Conservation (phyloP, 192 early-diverging fungal species). For the Rhizophagus sp. region DNA sequence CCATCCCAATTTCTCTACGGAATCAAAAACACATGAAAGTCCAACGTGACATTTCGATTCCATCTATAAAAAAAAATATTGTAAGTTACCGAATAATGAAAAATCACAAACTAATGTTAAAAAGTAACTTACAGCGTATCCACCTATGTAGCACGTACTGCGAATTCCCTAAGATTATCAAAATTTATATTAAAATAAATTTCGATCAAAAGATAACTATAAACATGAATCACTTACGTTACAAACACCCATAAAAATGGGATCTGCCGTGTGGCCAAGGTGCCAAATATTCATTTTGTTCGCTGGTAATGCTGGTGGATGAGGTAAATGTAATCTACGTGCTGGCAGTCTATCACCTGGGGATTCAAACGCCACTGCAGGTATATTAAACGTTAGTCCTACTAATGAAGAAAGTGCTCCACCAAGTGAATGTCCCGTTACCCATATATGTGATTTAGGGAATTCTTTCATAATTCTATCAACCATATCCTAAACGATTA, state of each 20-base stretch:
- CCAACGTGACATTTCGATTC: constrained; percentile 57
- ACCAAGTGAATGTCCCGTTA: constrained; percentile 89
- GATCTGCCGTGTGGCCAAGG: constrained; percentile 88
- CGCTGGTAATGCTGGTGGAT: constrained; percentile 54
- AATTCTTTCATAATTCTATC: constrained; percentile 64
- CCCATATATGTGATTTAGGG: constrained; percentile 69
- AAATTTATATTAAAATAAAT: neutral
- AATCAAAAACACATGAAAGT: constrained; percentile 65
- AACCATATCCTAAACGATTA: constrained; percentile 61
- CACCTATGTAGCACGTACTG: constrained; percentile 41
- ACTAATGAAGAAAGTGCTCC: constrained; percentile 73
- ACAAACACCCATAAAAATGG: constrained; percentile 88
- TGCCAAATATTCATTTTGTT: constrained; percentile 84
- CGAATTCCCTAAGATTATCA: constrained; percentile 29
- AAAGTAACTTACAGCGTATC: constrained; percentile 37
- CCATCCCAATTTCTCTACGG: constrained; percentile 63
- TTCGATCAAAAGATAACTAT: neutral
- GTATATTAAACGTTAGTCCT: constrained; percentile 82
- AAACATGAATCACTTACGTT: constrained; percentile 38
- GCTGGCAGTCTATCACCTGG: constrained; percentile 85
- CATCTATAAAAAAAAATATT: constrained; percentile 26
- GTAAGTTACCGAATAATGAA: constrained; percentile 12
- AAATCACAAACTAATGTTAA: neutral
- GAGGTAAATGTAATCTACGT: constrained; percentile 74
- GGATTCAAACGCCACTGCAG: constrained; percentile 79